phyloP scores from a whole-genome alignment of 495 filamentous ascomycete genomes.

The Aeminium ludgeri region DNA sequence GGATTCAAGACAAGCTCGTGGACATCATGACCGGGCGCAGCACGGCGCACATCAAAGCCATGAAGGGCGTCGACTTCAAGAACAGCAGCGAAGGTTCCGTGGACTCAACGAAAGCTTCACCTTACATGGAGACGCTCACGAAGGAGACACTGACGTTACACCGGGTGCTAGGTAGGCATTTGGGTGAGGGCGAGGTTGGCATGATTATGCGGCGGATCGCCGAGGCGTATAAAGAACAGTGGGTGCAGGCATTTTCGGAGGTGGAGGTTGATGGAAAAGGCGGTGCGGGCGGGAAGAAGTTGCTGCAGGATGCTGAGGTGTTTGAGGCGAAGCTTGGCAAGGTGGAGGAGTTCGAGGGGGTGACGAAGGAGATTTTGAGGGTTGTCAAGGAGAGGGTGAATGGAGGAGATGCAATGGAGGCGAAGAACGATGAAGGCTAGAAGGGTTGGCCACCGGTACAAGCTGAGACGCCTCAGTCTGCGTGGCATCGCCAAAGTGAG shows the following conservation, averaged over 20 bases:
- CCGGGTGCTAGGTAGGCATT: slow-evolving; percentile 68
- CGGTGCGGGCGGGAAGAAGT: slow-evolving; percentile 58
- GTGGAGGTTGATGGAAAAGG: slow-evolving; percentile 46
- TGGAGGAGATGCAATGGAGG: neutral
- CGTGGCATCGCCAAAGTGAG: too few relatives aligned
- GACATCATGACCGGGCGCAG: slow-evolving; percentile 86
- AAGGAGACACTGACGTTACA: slow-evolving; percentile 83
- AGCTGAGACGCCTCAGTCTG: too few relatives aligned
- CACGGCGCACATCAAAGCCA: slow-evolving; percentile 48
- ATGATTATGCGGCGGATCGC: slow-evolving; percentile 91
- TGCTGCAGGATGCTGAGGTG: slow-evolving; percentile 62
- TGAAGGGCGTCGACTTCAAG: slow-evolving; percentile 69
- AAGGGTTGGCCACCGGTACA: neutral
- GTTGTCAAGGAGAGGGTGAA: slow-evolving; percentile 34
- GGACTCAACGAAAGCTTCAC: slow-evolving; percentile 29
- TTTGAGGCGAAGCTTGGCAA: slow-evolving; percentile 59
- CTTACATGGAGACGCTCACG: slow-evolving; percentile 81
- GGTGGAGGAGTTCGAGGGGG: slow-evolving; percentile 61
- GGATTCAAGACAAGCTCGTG: slow-evolving; percentile 86
- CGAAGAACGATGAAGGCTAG: neutral
- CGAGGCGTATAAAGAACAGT: slow-evolving; percentile 66
- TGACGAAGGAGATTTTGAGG: slow-evolving; percentile 48
- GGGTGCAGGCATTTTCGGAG: slow-evolving; percentile 56
- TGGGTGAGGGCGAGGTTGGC: slow-evolving; percentile 58
- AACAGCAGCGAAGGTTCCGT: slow-evolving; percentile 6